Evolutionary conservation across 768 basidiomycete genomes (phyloP).

Genomic region (Epithele typhae): DNA sequence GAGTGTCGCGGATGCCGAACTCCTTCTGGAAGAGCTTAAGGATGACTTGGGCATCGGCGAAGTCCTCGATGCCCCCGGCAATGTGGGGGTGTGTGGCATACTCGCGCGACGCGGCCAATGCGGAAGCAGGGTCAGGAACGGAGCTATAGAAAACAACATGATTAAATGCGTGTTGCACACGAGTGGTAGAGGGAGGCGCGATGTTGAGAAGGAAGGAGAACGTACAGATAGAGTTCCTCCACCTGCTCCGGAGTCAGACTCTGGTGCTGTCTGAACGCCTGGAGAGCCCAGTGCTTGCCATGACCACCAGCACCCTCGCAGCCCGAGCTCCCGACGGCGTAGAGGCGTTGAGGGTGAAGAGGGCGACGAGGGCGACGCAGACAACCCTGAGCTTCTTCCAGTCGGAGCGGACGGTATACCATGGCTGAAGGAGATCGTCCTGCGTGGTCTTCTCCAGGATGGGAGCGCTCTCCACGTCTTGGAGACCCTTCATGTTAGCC

Average conservation of each 20-base stretch:
- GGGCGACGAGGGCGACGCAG: background rate
- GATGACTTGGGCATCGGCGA: constrained; percentile 58
- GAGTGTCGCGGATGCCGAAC: constrained; percentile 49
- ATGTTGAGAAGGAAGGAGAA: background rate
- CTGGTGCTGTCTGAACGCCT: background rate
- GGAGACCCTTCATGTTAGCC: no score
- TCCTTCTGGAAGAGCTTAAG: constrained; percentile 64
- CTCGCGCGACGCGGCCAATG: constrained; percentile 48
- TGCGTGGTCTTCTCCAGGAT: background rate
- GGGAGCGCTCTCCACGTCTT: no score
- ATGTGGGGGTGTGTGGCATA: constrained; percentile 60
- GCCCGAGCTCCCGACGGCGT: background rate
- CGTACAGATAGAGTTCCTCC: constrained; percentile 11
- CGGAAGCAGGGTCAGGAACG: constrained; percentile 54
- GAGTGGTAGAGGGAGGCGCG: background rate
- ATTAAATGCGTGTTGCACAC: no score
- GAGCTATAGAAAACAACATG: constrained; percentile 38
- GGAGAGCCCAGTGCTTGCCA: constrained; percentile 3
- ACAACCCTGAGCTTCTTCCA: background rate
- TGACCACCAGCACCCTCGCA: background rate
- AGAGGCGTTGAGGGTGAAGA: background rate
- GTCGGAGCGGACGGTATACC: no score
- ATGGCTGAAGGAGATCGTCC: background rate
- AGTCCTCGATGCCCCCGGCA: constrained; percentile 54
- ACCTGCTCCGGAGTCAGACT: background rate